phyloP scores from a whole-genome alignment of 768 basidiomycete genomes.

The Suillus plorans region DNA sequence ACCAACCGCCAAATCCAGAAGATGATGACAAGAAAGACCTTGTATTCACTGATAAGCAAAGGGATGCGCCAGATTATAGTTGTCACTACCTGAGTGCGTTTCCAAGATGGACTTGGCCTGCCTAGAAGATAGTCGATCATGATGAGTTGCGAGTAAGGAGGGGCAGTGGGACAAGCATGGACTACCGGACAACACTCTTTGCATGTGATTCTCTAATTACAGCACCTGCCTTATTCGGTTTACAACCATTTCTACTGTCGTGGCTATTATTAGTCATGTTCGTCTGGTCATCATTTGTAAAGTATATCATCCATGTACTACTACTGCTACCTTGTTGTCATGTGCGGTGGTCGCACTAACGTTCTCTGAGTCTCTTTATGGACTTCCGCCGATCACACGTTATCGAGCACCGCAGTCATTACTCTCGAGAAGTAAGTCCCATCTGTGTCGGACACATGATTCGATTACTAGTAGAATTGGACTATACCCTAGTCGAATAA shows the following conservation, averaged over 20 bases:
- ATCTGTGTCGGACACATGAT: neutral
- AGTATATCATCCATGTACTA: too few species aligned
- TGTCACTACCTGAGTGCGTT: slow-evolving; percentile 68
- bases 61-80: neutral
- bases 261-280: neutral
- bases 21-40: slow-evolving; percentile 89
- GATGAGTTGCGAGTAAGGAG: slow-evolving; percentile 10
- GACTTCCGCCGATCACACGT: neutral
- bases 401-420: neutral
- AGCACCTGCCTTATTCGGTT: slow-evolving; percentile 21
- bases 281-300: slow-evolving; percentile 5
- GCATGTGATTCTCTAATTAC: slow-evolving; percentile 32
- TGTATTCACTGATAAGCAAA: slow-evolving; percentile 8
- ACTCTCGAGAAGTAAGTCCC: neutral
- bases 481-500: neutral
- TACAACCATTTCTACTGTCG: neutral
- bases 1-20: slow-evolving; percentile 89
- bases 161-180: neutral
- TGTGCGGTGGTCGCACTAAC: neutral
- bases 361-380: neutral
- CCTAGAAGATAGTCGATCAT: slow-evolving; percentile 97
- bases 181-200: slow-evolving; percentile 14
- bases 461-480: neutral
- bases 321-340: too few species aligned
- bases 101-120: slow-evolving; percentile 87